Base-by-base conservation (phyloP, 495 filamentous ascomycete genomes). In the Chaetomium tenue region DNA sequence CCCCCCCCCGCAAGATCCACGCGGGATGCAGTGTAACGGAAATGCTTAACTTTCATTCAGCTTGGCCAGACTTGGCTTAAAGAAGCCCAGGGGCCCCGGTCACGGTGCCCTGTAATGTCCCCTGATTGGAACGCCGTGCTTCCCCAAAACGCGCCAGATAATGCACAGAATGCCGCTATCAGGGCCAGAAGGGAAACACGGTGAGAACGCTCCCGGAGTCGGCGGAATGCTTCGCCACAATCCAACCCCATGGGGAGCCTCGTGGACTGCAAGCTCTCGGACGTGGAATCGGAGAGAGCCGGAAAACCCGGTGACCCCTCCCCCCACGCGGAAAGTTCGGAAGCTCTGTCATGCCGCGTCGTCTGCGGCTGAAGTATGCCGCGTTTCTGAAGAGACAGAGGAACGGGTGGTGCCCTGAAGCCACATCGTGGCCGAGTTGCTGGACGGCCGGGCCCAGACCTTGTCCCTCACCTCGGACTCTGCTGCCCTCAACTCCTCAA, bases 181-280 rank as follows among this genome's bases (percentile, higher is more conserved):
- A 58, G 40, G 40, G 37, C 55, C 23, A 58, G 55, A 58, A 59
- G 22, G n/a, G 40, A 47, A 46, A 59, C 16, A 20, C 40, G 39
- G 39, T 20, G 39, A 28, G 40, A 20, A 20, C 12, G 8, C 15
- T 39, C 18, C 52, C 25, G 18, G 23, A 52, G 22, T 52, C 23
- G 48, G 26, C 5, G 18, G 4, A 15, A n/a, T 30, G 52, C 52
- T 50, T 9, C 46, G 20, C 46, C n/a, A 2, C 46, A 50, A 50
- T 23, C 46, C 18, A 20, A 50, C 20, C 54, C 33, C 16, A 40
- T 22, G 9, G n/a, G 33, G 30, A 40, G 54, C 30, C 53, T 39
- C 53, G 53, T 18, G 23, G 26, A n/a, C 22, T 52, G 22, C 50
- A 52, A 52, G 50, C 25, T 15, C 50, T 28, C 50, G 54, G 46